Conservation (phyloP, 1,139 yeast species). For the Yarrowia galli region DNA sequence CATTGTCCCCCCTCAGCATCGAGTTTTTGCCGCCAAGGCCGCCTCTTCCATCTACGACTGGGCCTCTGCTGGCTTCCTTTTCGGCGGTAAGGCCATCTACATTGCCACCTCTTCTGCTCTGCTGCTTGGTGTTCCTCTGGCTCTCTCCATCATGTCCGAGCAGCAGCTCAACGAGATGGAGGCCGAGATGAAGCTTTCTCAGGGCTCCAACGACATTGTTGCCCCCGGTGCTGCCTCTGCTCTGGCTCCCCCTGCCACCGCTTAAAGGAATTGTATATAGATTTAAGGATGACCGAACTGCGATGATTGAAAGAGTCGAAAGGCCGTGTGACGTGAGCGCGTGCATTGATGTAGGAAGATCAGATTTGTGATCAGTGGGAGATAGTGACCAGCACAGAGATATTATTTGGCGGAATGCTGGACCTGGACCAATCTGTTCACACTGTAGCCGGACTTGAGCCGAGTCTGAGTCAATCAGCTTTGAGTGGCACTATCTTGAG, state of each 20-base stretch:
- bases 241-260: constrained; percentile 51
- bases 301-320: background rate
- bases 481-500: too few relatives aligned
- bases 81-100: constrained; percentile 84
- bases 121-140: constrained; percentile 89
- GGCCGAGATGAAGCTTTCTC: constrained; percentile 86
- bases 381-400: too few relatives aligned
- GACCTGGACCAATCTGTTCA: too few relatives aligned
- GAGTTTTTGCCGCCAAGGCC: constrained; percentile 57
- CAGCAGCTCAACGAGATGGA: constrained; percentile 94
- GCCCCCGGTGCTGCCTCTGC: constrained; percentile 76
- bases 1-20: constrained; percentile 86
- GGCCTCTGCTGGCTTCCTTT: constrained; percentile 55
- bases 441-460: too few relatives aligned
- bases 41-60: constrained; percentile 49
- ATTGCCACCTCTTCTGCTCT: constrained; percentile 81
- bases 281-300: constrained; percentile 21
- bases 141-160: constrained; percentile 88
- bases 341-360: background rate
- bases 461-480: too few relatives aligned
- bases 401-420: too few relatives aligned
- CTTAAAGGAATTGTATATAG: constrained; percentile 37
- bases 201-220: constrained; percentile 81
- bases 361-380: too few relatives aligned
- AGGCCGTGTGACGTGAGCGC: background rate